Conservation (phyloP, 2,329 filamentous ascomycete species). For the Xylaria sp. region DNA sequence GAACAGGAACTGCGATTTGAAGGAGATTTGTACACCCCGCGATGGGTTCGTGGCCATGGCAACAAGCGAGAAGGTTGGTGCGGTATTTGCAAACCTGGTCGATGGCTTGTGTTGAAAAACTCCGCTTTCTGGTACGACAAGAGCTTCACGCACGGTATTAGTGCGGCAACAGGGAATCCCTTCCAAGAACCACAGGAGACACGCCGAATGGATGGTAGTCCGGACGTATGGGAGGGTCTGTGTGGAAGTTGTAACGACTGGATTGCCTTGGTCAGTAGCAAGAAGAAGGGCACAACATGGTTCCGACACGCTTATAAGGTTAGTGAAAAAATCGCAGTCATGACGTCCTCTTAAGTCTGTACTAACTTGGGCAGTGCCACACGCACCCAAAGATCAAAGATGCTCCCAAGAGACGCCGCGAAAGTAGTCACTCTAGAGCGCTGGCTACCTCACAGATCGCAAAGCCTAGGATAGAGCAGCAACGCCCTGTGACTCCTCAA, state of each 20-base stretch:
- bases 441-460: slow-evolving; percentile 50
- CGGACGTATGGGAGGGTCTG: slow-evolving; percentile 81
- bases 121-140: slow-evolving; percentile 95
- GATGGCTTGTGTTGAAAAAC: slow-evolving; percentile 89
- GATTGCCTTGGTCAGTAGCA: slow-evolving; percentile 81
- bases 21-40: slow-evolving; percentile 82
- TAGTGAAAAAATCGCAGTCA: slow-evolving; percentile 17
- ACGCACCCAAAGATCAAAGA: slow-evolving; percentile 75
- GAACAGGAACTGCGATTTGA: slow-evolving; percentile 81
- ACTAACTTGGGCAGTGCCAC: slow-evolving; percentile 61
- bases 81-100: slow-evolving; percentile 82
- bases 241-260: slow-evolving; percentile 81
- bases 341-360: neutral
- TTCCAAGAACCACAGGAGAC: slow-evolving; percentile 80
- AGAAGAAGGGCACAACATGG: slow-evolving; percentile 93
- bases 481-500: slow-evolving; percentile 51
- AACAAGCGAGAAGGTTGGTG: slow-evolving; percentile 92
- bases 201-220: slow-evolving; percentile 77
- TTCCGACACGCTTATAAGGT: slow-evolving; percentile 90
- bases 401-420: slow-evolving; percentile 69
- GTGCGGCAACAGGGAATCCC: slow-evolving; percentile 76
- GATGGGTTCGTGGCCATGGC: slow-evolving; percentile 83
- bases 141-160: slow-evolving; percentile 86
- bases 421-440: slow-evolving; percentile 59
- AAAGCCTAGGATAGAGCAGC: slow-evolving; percentile 55